A percentile compares a stretch with the other conserved stretches of the same genome.
These are phyloP conservation scores for Vitis hybrid DNA, from an alignment of 177 flowering plant species.

Conservation along the genomic window DNA sequence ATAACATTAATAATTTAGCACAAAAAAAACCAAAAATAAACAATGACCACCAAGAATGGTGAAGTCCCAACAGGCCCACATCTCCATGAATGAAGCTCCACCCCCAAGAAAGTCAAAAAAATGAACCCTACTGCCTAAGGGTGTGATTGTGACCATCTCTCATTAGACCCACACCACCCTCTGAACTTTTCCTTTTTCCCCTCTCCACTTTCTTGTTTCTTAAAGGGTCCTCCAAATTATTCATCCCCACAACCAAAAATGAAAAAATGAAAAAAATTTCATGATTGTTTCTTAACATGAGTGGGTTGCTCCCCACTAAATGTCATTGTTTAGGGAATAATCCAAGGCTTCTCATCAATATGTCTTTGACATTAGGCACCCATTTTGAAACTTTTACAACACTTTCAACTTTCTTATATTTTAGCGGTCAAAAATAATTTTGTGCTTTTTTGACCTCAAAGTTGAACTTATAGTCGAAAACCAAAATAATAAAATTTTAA, in stretches of 20 bases:
- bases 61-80: not conserved
- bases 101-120: not conserved
- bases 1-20: too few relatives aligned
- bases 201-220: conserved; percentile 13
- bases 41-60: too few relatives aligned
- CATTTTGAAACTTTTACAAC: not conserved
- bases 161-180: not conserved
- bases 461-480: too few relatives aligned
- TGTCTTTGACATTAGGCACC: conserved; percentile 4
- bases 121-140: too few relatives aligned
- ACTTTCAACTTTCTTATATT: too few relatives aligned
- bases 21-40: too few relatives aligned
- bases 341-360: conserved; percentile 4
- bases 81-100: not conserved
- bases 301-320: conserved; percentile 16
- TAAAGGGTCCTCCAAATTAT: conserved; percentile 16
- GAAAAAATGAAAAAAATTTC: not conserved
- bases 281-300: conserved; percentile 3
- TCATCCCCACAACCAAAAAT: not conserved
- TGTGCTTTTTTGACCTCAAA: too few relatives aligned
- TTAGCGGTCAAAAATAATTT: too few relatives aligned
- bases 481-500: too few relatives aligned
- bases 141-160: not conserved
- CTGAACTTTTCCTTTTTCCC: not conserved
- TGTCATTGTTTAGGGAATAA: conserved; percentile 4